These are phyloP conservation scores for Suillus weaverae DNA, from an alignment of 768 basidiomycete species.

Conservation along the genomic window DNA sequence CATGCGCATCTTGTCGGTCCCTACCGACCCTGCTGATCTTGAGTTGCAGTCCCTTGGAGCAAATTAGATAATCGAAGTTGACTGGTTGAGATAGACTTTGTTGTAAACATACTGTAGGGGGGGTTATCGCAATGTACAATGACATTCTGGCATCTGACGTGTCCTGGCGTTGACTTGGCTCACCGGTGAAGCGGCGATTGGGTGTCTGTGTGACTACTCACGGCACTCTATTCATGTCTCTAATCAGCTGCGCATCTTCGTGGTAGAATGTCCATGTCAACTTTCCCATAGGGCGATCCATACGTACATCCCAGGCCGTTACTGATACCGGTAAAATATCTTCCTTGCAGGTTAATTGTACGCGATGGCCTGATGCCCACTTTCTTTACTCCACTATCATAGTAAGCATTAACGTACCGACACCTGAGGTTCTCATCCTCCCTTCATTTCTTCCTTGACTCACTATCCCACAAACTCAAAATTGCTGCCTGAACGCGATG, in stretches of 20 bases:
- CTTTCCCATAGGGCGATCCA: not conserved
- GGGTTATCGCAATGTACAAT: not conserved
- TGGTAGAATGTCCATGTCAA: not conserved
- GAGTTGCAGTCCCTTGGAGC: constrained; percentile 63
- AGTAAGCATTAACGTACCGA: not conserved
- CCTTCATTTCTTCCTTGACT: constrained; percentile 3
- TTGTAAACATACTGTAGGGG: constrained; percentile 1
- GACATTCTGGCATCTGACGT: not conserved
- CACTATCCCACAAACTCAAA: not conserved
- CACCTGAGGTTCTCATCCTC: constrained; percentile 1
- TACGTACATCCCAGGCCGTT: not conserved
- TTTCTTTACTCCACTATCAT: constrained; percentile 4
- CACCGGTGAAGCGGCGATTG: not conserved
- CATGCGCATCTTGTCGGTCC: constrained; percentile 79
- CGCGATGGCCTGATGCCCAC: constrained; percentile 2
- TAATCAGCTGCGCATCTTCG: not conserved
- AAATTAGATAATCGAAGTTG: constrained; percentile 5
- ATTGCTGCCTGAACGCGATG: not conserved
- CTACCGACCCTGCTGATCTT: constrained; percentile 77
- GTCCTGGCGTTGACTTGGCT: too few species aligned
- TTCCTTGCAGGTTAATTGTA: constrained; percentile 4
- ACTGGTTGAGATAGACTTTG: not conserved
- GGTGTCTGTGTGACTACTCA: not conserved
- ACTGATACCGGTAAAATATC: constrained; percentile 9
- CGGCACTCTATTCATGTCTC: not conserved